Base-by-base conservation (phyloP, 768 basidiomycete species). In the Astraeus odoratus region DNA sequence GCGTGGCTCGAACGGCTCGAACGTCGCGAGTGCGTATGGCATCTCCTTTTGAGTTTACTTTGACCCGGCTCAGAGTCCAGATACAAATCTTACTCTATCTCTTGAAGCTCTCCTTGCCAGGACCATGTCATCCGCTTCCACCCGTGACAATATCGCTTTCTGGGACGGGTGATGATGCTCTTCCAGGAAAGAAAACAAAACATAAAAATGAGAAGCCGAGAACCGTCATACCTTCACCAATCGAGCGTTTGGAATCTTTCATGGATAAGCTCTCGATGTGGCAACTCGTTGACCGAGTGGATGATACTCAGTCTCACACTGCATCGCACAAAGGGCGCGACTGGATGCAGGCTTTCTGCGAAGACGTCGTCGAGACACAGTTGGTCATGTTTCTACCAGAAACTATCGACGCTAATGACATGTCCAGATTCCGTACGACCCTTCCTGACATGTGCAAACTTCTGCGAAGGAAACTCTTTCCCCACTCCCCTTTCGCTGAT, bases 201-300 rank as follows among this genome's bases (percentile, higher is more conserved):
- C 58, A 53, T 22, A 52, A 20, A 44, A 57, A 52, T 42, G 50
- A 49, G 23, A 53, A 49, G 22, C 48, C 39, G 46, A 65, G 31
- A 51, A n/a, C 52, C 37, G n/a, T 51, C 44, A 23, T 53, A 54
- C 46, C 58, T 51, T 42, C 57, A 44, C 29, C 54, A 1, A 75
- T 77, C 40, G 81, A 79, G n/a, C 70, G 72, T 20, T 61, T 87
- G 1, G 85, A 89, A 57, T 67, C 70, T 1, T 80, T 83, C 61
- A 86, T 87, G 81, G 86, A 89, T 62, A 85, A 81, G 55, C 61
- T 90, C 6, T 83, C 81, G 3, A 79, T 75, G 65, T 86, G 85
- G 84, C 87, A 89, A 55, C 74, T 89, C 18, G 61, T 69, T 50
- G 51, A 49, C 3, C 56, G 60, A 26, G 59, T 83, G 46, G 63